phyloP scores from a whole-genome alignment of 768 basidiomycete genomes.

The Chiua virens region DNA sequence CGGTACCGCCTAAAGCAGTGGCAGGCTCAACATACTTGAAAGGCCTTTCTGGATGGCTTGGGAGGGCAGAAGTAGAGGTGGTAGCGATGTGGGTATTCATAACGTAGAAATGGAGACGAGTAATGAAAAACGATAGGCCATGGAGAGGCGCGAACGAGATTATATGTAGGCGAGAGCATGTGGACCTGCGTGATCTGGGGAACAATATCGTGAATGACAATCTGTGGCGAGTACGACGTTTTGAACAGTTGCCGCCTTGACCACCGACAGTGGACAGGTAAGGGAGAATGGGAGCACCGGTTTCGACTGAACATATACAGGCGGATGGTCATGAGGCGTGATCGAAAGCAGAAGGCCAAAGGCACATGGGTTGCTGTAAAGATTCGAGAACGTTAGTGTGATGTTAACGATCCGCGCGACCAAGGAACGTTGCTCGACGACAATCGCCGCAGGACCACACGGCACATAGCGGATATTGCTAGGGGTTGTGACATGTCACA shows the following conservation, averaged over 20 bases:
- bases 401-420: background rate
- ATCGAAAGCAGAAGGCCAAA: constrained; percentile 1
- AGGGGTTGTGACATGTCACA: background rate
- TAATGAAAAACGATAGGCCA: background rate
- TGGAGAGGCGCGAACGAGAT: background rate
- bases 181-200: constrained; percentile 16
- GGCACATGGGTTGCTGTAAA: constrained; percentile 1
- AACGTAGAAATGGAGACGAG: constrained; percentile 4
- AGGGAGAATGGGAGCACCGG: constrained; percentile 9
- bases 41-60: constrained; percentile 7
- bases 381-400: constrained; percentile 7
- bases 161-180: constrained; percentile 19
- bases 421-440: constrained; percentile 12
- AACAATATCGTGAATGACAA: constrained; percentile 14
- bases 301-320: constrained; percentile 4
- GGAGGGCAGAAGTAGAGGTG: constrained; percentile 14
- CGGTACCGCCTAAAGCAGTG: constrained; percentile 10
- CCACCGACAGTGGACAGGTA: background rate
- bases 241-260: constrained; percentile 15
- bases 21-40: constrained; percentile 12
- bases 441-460: constrained; percentile 16
- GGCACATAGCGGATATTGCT: no score
- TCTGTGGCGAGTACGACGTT: background rate
- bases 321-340: constrained; percentile 16
- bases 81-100: constrained; percentile 10